Conservation (phyloP, 2,329 filamentous ascomycete genomes). For the Colletotrichum sojae region DNA sequence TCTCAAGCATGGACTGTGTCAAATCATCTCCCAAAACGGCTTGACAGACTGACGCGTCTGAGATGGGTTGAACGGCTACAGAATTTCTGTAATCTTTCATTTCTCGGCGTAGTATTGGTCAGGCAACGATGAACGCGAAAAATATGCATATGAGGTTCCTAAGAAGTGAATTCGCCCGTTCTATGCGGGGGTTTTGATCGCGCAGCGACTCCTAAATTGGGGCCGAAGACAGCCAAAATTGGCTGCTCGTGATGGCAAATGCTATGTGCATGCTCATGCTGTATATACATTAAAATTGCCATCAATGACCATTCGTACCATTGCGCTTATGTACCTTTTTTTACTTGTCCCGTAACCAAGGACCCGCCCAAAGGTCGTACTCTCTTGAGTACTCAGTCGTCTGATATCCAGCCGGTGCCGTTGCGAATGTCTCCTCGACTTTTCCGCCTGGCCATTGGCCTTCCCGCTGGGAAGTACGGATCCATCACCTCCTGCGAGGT, state of each 20-base stretch:
- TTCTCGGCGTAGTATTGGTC: background rate
- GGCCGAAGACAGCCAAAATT: slow-evolving; percentile 6
- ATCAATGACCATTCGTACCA: background rate
- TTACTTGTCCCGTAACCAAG: background rate
- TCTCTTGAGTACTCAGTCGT: slow-evolving; percentile 9
- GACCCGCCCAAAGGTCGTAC: background rate
- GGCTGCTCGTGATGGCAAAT: slow-evolving; percentile 11
- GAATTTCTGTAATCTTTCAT: background rate
- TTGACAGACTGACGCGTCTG: slow-evolving; percentile 1
- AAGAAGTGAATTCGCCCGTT: slow-evolving; percentile 26
- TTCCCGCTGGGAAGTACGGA: slow-evolving; percentile 33
- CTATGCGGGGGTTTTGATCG: slow-evolving; percentile 8
- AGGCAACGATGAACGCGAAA: background rate
- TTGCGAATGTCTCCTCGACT: slow-evolving; percentile 18
- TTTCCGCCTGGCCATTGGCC: slow-evolving; percentile 27
- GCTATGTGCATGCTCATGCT: background rate
- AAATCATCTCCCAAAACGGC: slow-evolving; percentile 3
- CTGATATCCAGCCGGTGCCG: slow-evolving; percentile 32
- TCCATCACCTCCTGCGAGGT: slow-evolving; percentile 31
- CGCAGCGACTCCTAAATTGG: slow-evolving; percentile 11
- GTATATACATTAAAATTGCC: slow-evolving; percentile 33
- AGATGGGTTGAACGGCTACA: slow-evolving; percentile 7
- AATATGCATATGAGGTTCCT: background rate
- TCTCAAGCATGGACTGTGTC: slow-evolving; percentile 33
- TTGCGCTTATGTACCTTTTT: slow-evolving; percentile 19